phyloP scores from a whole-genome alignment of 495 filamentous ascomycete species.

The Neurospora terricola region DNA sequence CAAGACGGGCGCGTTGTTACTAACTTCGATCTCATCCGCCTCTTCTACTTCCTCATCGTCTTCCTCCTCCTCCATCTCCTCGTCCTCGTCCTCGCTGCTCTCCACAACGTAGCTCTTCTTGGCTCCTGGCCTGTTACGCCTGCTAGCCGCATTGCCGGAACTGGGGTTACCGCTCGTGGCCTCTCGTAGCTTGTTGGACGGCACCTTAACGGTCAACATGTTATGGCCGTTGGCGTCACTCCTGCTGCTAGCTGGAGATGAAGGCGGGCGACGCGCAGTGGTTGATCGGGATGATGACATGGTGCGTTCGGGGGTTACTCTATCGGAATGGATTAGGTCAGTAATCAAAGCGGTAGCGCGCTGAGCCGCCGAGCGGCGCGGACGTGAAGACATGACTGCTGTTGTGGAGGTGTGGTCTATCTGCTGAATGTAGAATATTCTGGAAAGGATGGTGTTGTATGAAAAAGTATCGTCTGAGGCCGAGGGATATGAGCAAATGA shows the following conservation, averaged over 20 bases:
- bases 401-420: background rate
- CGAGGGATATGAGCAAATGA: background rate
- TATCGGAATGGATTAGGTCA: conserved; percentile 43
- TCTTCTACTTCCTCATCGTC: conserved; percentile 28
- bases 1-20: conserved; percentile 24
- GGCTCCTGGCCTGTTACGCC: conserved; percentile 47
- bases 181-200: conserved; percentile 71
- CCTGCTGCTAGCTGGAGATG: conserved; percentile 30
- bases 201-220: conserved; percentile 75
- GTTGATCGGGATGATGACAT: conserved; percentile 34
- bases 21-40: conserved; percentile 29
- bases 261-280: conserved; percentile 36
- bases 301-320: conserved; percentile 24
- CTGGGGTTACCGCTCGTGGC: conserved; percentile 52
- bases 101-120: conserved; percentile 62
- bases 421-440: background rate
- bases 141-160: conserved; percentile 50
- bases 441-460: background rate
- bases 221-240: conserved; percentile 49
- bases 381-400: conserved; percentile 31
- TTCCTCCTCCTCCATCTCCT: conserved; percentile 34
- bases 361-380: conserved; percentile 38
- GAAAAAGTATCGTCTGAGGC: background rate
- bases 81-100: conserved; percentile 42
- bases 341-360: conserved; percentile 39